Base-by-base conservation (phyloP, 352 stramenopile genomes). In the Phytopythium helicoides region DNA sequence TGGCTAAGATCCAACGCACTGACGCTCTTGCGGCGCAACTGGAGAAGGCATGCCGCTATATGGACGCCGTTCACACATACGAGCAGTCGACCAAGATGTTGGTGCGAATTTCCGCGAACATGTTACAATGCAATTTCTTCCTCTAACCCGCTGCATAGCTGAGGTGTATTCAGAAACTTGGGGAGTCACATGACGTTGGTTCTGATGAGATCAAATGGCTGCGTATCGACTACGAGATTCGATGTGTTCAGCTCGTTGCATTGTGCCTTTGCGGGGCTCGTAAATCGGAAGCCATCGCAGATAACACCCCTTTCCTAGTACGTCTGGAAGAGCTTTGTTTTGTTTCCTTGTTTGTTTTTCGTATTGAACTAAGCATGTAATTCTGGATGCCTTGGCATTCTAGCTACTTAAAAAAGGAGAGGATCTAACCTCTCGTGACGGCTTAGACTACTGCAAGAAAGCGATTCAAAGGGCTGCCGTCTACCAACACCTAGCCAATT, bases 41-140 rank as follows among this genome's bases (percentile, higher is more conserved):
- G n/a, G 79, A 89, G 54, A 73, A 69, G 60, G 86, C 64, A 19
- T 49, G 46, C 3, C 68, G 79, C 38, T 89, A 64, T 47, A 85
- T 85, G 72, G 79, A 89, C 53, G 71, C 71, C 9, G 70, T 85
- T n/a, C 74, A 86, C 57, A 89, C 79, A 7, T 85, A 86, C 38
- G 73, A 89, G 45, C 79, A 89, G 47, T 76, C 79, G 6, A 66
- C 50, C 25, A 87, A 87, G 59, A 86, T 89, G 76, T 65, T 87
- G 54, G 78, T 89, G 67, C 22, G n/a, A n/a, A 3, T 4, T 26
- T 11, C 15, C 25, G 25, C 3, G 23, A 18, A 3, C n/a, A 9
- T 5, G 14, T 8, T 5, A 22, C 8, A n/a, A 14, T 1, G 12
- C 8, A 34, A 18, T 0, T 23, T 8, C 11, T 2, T 28, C 3